Evolutionary conservation across 495 filamentous ascomycete genomes (phyloP).

Genomic region (Lophium mytilinum): DNA sequence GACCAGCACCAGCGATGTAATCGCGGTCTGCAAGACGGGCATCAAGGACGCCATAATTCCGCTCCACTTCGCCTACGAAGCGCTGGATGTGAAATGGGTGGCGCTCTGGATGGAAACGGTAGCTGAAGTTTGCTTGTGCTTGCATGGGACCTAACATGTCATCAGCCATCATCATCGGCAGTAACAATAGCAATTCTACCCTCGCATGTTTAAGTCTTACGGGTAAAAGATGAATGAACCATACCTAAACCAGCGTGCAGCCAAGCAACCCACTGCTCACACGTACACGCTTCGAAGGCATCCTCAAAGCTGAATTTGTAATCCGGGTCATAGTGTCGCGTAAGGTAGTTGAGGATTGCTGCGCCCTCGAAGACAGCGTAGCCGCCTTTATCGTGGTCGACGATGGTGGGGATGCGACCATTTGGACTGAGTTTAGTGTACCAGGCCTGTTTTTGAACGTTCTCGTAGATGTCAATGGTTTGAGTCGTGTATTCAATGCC

Average conservation of each 20-base stretch:
- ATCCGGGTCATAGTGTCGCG: conserved; percentile 32
- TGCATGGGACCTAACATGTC: conserved; percentile 35
- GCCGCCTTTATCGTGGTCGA: conserved; percentile 32
- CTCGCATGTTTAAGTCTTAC: too few species aligned
- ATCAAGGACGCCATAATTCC: conserved; percentile 32
- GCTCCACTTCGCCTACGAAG: conserved; percentile 33
- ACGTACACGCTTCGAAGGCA: conserved; percentile 24
- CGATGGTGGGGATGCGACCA: conserved; percentile 32
- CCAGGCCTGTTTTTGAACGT: conserved; percentile 35
- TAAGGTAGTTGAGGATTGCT: conserved; percentile 33
- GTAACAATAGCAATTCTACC: too few species aligned
- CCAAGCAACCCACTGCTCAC: conserved; percentile 37
- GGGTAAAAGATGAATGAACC: too few species aligned
- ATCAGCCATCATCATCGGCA: too few species aligned
- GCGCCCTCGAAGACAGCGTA: conserved; percentile 28
- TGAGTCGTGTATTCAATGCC: conserved; percentile 33
- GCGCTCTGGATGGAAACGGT: conserved; percentile 28
- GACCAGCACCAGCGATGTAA: conserved; percentile 36
- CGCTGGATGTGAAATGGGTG: conserved; percentile 32
- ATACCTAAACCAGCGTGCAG: conserved; percentile 34
- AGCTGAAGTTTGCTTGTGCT: conserved; percentile 34
- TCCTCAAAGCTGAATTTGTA: conserved; percentile 33
- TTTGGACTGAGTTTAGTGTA: conserved; percentile 32
- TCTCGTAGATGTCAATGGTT: conserved; percentile 29
- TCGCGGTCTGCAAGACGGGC: conserved; percentile 24